A percentile compares a stretch with the other conserved stretches of the same genome.
phyloP scores from a whole-genome alignment of 345 rosid species.

The Geranium rotundifolium region DNA sequence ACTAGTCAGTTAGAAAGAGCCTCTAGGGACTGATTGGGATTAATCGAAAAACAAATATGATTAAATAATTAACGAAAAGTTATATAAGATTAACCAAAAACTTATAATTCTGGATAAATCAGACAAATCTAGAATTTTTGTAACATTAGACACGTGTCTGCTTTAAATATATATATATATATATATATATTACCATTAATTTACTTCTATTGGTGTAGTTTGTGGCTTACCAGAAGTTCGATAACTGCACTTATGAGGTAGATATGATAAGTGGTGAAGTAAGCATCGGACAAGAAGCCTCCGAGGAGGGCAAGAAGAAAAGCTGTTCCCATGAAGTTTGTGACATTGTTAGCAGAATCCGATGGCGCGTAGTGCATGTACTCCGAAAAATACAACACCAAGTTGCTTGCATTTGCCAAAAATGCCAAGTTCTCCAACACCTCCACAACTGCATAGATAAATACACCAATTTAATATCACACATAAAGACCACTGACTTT shows the following conservation, averaged over 20 bases:
- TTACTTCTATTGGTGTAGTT: no score
- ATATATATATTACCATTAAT: no score
- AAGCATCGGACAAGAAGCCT: slow-evolving; percentile 51
- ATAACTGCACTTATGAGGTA: slow-evolving; percentile 26
- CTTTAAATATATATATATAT: no score
- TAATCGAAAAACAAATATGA: no score
- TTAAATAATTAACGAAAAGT: no score
- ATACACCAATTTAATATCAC: neutral
- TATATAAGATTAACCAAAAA: no score
- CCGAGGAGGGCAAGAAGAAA: slow-evolving; percentile 49
- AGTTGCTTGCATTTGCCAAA: slow-evolving; percentile 36
- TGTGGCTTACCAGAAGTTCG: slow-evolving; percentile 33
- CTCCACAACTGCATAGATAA: slow-evolving; percentile 33
- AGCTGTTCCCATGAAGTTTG: slow-evolving; percentile 60
- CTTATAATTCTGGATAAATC: no score
- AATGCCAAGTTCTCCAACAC: slow-evolving; percentile 59
- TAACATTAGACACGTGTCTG: no score
- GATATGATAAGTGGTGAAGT: slow-evolving; percentile 35
- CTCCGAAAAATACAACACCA: slow-evolving; percentile 31
- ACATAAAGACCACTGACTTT: no score
- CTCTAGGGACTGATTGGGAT: no score
- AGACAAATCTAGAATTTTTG: no score
- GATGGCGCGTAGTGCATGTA: slow-evolving; percentile 44
- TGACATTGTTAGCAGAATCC: slow-evolving; percentile 46
- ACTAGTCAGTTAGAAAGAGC: no score